Base-by-base conservation (phyloP, 2,329 filamentous ascomycete species). In the Furcasterigmium furcatum region DNA sequence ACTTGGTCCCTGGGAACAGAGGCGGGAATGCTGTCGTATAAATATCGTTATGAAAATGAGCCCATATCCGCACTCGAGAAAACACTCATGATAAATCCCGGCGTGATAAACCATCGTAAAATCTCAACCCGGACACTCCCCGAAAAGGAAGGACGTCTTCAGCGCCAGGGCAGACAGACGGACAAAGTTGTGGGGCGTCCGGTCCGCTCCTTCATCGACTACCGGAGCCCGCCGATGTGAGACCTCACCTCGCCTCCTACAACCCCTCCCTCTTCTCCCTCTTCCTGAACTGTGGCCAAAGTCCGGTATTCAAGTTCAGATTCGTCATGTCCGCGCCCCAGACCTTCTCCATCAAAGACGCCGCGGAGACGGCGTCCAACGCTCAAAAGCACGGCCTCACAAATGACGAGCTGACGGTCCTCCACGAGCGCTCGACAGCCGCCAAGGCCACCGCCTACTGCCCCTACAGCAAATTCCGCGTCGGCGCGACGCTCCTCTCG, bases 381-480 rank as follows among this genome's bases (percentile, higher is more conserved):
- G 72, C 71, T 60, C 41, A 51, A 13, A 53, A 61, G 25, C 64
- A 76, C 61, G 62, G 61, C 60, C 71, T 95, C 36, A 82, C 79
- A 9, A 61, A 67, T 14, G 62, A 71, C 41, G 85, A 95, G 63
- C 80, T 95, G 61, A 63, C 73, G 48, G 71, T 73, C 35, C 79
- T 96, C 40, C 78, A 77, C 44, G 65, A 71, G 47, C 74, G 79
- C 60, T 84, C 85, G 54, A 73, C 80, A 44, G 80, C 80, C 6
- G 90, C 91, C 48, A 95, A 95, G 66, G 74, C 74, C 3, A 77
- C 73, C 44, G 91, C 92, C 29, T 96, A 97, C 71, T 95, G 91
- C 80, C 91, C 88, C 4, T 96, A 96, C 75, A 95, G 89, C 58
- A 79, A 85, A 49, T 99, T 97, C 76, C 88, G 85, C 52, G 94